Evolutionary conservation across 305 asterid species (phyloP).

Genomic region (Coffea humblotiana): DNA sequence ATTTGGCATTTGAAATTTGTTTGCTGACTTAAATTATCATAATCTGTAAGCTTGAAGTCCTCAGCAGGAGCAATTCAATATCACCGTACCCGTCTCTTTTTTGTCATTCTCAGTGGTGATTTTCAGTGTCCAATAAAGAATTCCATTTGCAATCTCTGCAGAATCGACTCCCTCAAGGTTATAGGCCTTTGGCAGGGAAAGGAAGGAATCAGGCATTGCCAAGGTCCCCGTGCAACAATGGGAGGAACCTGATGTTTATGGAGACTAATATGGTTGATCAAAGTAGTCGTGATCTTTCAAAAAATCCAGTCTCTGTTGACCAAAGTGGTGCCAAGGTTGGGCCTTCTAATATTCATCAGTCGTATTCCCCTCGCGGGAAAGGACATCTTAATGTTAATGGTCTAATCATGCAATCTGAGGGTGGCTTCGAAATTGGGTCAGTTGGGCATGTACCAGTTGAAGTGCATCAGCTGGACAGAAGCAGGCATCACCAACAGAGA

Average conservation of each 20-base stretch:
- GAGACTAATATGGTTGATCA: slow-evolving; percentile 43
- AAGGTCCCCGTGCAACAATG: slow-evolving; percentile 42
- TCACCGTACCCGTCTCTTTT: neutral
- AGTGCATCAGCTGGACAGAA: slow-evolving; percentile 29
- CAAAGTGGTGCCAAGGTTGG: slow-evolving; percentile 15
- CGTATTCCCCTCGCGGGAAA: slow-evolving; percentile 42
- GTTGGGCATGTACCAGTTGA: slow-evolving; percentile 28
- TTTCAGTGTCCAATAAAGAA: slow-evolving; percentile 20
- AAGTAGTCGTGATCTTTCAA: slow-evolving; percentile 40
- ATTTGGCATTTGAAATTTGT: slow-evolving; percentile 14
- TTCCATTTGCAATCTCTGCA: slow-evolving; percentile 28
- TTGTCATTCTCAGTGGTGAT: slow-evolving; percentile 1
- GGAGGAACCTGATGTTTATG: slow-evolving; percentile 22
- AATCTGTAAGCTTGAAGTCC: slow-evolving; percentile 3
- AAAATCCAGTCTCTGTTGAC: slow-evolving; percentile 31
- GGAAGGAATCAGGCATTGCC: slow-evolving; percentile 42
- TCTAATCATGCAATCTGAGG: slow-evolving; percentile 34
- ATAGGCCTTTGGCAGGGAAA: slow-evolving; percentile 38
- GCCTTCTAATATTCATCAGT: slow-evolving; percentile 26
- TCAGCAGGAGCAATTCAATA: slow-evolving; percentile 8
- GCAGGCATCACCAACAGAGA: slow-evolving; percentile 39
- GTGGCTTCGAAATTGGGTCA: slow-evolving; percentile 37
- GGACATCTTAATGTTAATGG: slow-evolving; percentile 34
- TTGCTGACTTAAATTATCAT: slow-evolving; percentile 14
- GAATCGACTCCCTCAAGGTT: slow-evolving; percentile 49